Evolutionary conservation across 2,329 filamentous ascomycete species (phyloP).

Genomic region (Mycogone perniciosa): DNA sequence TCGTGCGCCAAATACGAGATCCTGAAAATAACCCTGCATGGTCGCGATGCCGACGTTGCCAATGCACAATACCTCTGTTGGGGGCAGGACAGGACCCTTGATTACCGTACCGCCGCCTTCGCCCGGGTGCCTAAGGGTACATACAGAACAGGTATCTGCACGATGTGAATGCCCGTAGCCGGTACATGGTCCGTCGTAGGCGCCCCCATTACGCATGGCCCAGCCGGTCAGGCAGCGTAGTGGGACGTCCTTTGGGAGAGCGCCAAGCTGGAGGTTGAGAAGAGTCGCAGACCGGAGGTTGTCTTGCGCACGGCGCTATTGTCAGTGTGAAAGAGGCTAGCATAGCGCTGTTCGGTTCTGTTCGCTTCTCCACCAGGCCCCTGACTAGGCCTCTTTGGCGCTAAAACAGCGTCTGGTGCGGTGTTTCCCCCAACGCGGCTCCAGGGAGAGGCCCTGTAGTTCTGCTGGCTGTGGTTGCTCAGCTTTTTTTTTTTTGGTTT

Average conservation of each 20-base stretch:
- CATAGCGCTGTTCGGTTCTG: background rate
- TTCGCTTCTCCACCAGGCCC: background rate
- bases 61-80: background rate
- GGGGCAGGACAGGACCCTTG: background rate
- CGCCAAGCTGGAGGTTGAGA: background rate
- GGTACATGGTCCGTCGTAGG: no score
- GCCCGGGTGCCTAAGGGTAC: background rate
- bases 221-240: background rate
- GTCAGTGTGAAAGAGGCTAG: background rate
- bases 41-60: conserved; percentile 1
- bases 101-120: background rate
- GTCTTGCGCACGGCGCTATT: background rate
- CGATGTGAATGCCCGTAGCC: no score
- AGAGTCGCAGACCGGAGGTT: no score
- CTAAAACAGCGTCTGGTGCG: background rate
- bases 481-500: no score
- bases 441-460: background rate
- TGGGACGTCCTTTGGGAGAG: background rate
- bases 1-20: conserved; percentile 15
- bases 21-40: conserved; percentile 14
- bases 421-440: background rate
- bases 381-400: background rate
- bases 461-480: no score
- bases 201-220: no score
- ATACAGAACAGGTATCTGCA: background rate